Conservation (phyloP, 352 stramenopile species). For the Pythium oligandrum region DNA sequence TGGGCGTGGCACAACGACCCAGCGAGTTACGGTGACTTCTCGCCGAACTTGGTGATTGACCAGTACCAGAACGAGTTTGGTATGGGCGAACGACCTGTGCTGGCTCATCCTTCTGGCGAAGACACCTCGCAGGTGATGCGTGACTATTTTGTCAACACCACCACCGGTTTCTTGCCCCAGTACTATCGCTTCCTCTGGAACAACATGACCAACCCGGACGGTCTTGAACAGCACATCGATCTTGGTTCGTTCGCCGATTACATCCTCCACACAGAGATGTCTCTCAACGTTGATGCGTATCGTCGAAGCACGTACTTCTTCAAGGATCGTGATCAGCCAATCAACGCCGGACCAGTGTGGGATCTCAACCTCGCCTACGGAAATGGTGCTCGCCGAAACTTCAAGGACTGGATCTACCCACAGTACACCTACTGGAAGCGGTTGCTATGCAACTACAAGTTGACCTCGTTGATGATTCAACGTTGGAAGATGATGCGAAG, state of each 20-base stretch:
- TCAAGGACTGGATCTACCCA: conserved; percentile 65
- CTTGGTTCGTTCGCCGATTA: conserved; percentile 73
- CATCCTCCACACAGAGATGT: conserved; percentile 79
- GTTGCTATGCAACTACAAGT: conserved; percentile 73
- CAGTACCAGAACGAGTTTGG: conserved; percentile 78
- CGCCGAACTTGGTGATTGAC: conserved; percentile 73
- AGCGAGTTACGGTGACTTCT: conserved; percentile 57
- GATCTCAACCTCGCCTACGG: conserved; percentile 79
- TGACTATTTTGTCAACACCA: conserved; percentile 64
- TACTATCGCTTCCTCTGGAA: conserved; percentile 70
- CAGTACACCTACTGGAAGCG: conserved; percentile 82
- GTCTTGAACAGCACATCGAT: conserved; percentile 56
- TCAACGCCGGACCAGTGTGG: conserved; percentile 77
- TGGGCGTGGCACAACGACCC: conserved; percentile 83
- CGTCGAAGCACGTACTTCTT: conserved; percentile 76
- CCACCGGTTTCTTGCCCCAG: conserved; percentile 51
- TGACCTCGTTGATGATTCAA: conserved; percentile 65
- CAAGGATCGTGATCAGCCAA: conserved; percentile 66
- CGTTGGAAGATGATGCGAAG: conserved; percentile 66
- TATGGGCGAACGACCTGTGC: conserved; percentile 59
- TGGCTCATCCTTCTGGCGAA: conserved; percentile 49
- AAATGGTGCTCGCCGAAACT: conserved; percentile 49
- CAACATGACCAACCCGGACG: conserved; percentile 65
- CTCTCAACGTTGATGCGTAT: conserved; percentile 76
- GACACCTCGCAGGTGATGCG: conserved; percentile 66